Evolutionary conservation across 2,329 filamentous ascomycete species (phyloP), one percentile per base, ranked within the genome.

Genomic region (Calonectria multiphialidica): DNA sequence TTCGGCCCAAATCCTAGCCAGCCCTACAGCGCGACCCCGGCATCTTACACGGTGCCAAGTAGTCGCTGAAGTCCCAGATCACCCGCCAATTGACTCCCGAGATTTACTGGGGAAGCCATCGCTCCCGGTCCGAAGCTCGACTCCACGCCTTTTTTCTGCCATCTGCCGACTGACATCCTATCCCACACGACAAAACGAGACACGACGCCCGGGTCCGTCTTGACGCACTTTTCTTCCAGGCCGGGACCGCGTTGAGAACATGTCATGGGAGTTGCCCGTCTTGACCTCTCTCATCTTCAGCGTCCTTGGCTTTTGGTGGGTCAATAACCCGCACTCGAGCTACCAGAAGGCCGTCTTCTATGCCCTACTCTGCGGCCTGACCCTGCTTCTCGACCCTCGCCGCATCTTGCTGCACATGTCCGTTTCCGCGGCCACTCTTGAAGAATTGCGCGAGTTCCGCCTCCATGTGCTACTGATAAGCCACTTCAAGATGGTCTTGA

Each of bases 401-500:
- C 77, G 76, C 53, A 72, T 80, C 45, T 69, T 80, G 62, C 78
- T 80, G 72, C 78, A 80, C 74, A 77, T 81, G 68, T 81, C 78
- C 75, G 77, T 81, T 62, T 81, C 78, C 68, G 73, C 77, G 18
- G 73, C 75, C 62, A 76, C 78, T 67, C 73, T 82, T 74, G 76
- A 81, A 75, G 77, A 79, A 72, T 80, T 86, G 74, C 82, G 83
- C 70, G 80, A 85, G 68, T 81, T 87, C 45, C 86, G 83, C 66
- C 83, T 89, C 72, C 86, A 89, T 81, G 82, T 85, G 30, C 80
- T 89, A 73, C 78, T 89, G 30, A 74, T 86, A 42, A 83, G 86
- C 70, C 86, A 90, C 83, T 86, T 87, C 71, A 90, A 86, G 75
- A 90, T 91, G 89, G 81, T 89, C 62, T 80, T 91, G 71, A 89